Evolutionary conservation across 148 eudicot species (phyloP), one percentile per base, ranked within the genome.

Genomic region (Vaccinium darrowii): DNA sequence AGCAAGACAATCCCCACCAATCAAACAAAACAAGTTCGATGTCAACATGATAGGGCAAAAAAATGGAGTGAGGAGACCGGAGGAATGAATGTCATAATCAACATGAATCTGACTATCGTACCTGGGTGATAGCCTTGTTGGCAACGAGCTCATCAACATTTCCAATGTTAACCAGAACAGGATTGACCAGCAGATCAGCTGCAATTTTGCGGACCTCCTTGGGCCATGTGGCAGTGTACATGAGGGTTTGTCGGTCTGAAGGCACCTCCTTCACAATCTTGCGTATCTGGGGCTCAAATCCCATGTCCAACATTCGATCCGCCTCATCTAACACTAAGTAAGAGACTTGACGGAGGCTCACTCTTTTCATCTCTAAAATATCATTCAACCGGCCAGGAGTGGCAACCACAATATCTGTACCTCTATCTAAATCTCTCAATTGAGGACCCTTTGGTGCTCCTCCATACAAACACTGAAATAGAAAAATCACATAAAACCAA

Each of bases 171-270:
- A 96, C 99, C 87, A 94, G 99, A 69, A 94, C 93, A 57, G 99
- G 98, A 84, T 92, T 93, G 75, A 87, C 90, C 85, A 96, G 81
- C 54, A 96, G 81, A 91, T 94, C 99, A 69, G 95, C 92, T 57
- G 99, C 99, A 85, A 96, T 96, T 89, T 87, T 94, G 79, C 99
- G 96, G 23, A 96, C 99, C 88, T 96, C 98, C 84, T 96, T 96
- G 33, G 99, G 99, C 99, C 99, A 96, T 19, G 99, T 96, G 71
- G 99, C 99, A 52, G 99, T 96, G 88, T 90, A 96, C 99, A 96
- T 96, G 63, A 96, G 94, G 51, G 99, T 96, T 81, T 96, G 99
- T 43, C 98, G 93, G 25, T 88, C 91, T 84, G 89, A 69, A 57
- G 99, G 96, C 23, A 97, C 90, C 89, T 93, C 94, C 79, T 94